Conservation (phyloP, 352 stramenopile genomes). For the Pythium vanterpoolii region DNA sequence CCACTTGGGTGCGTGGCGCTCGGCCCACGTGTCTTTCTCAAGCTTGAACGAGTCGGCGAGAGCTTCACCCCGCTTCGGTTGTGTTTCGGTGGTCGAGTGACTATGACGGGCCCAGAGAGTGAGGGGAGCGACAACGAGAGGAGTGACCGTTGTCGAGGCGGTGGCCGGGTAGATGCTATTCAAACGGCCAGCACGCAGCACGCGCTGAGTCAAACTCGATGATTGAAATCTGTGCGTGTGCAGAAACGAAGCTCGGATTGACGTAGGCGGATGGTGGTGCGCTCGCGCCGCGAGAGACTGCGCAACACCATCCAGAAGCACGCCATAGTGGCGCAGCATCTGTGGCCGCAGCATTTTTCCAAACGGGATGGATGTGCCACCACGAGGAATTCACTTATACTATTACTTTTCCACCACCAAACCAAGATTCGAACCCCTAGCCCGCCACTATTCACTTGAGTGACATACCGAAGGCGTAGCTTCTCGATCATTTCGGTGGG, state of each 20-base stretch:
- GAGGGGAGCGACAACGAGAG: not conserved
- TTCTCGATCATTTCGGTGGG: not conserved
- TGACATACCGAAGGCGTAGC: not conserved
- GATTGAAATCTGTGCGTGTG: constrained; percentile 11
- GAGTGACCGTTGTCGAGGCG: not conserved
- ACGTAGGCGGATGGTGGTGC: not conserved
- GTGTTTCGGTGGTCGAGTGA: constrained; percentile 2
- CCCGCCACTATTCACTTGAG: constrained; percentile 16
- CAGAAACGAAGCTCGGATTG: not conserved
- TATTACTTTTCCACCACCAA: constrained; percentile 2
- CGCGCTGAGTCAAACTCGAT: constrained; percentile 13
- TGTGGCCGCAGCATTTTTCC: constrained; percentile 17
- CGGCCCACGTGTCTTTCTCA: constrained; percentile 87
- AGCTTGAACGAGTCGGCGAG: constrained; percentile 44
- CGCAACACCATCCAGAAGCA: constrained; percentile 9
- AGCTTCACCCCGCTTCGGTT: not conserved
- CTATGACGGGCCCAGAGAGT: constrained; percentile 7
- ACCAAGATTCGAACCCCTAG: constrained; percentile 2
- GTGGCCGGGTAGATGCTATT: not conserved
- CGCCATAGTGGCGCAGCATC: constrained; percentile 18
- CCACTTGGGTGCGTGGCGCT: constrained; percentile 66
- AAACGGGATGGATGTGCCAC: not conserved
- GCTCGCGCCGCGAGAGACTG: not conserved
- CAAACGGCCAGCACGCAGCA: constrained; percentile 3
- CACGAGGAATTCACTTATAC: not conserved